Base-by-base conservation (phyloP, 2,329 filamentous ascomycete genomes). In the Aspergillus fructus region DNA sequence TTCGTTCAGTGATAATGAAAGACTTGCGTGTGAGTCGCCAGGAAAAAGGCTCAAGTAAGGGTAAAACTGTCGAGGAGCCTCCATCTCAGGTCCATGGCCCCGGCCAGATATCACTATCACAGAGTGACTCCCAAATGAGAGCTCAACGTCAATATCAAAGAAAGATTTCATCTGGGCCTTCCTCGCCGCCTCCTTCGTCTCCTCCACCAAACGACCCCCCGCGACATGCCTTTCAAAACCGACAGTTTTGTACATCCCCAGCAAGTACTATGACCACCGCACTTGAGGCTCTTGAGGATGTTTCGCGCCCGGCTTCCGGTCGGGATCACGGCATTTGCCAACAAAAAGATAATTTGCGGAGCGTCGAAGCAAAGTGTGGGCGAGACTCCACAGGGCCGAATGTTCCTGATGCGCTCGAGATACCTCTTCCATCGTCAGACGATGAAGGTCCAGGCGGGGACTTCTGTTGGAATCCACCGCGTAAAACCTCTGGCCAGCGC, bases 361-460 rank as follows among this genome's bases (percentile, higher is more conserved):
- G 66, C 53, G 37, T 41, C 34, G 66, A 64, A 12, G 54, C 67
- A 27, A 62, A 63, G 24, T 56, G 62, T 34, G 65, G 65, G 42
- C 64, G 57, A 34, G 53, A 62, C 8, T 54, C 56, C 7, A 53
- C 48, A 11, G 64, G 67, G 24, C 59, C 53, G 13, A 53, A 59
- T 9, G 58, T 63, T 12, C 55, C 49, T 17, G 51, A 51, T 39
- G 64, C 62, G n/a, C 60, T 68, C 3, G 68, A 71, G 24, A 74
- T 70, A 5, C 71, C 73, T 8, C 59, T 76, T 8, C 71, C 73
- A n/a, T 76, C 74, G 33, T 76, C 74, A 0, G 74, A 77, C 37
- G 74, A 76, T 11, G 74, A 77, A 55, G 65, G 67, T n/a, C 65
- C 69, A 33, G 65, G 63, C 11, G 63, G 59, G 1, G 54, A 48